Percentiles rank a stretch among this genome's conserved stretches.
Conservation (phyloP, 2,329 filamentous ascomycete species). For the Aspergillus luchuensis region DNA sequence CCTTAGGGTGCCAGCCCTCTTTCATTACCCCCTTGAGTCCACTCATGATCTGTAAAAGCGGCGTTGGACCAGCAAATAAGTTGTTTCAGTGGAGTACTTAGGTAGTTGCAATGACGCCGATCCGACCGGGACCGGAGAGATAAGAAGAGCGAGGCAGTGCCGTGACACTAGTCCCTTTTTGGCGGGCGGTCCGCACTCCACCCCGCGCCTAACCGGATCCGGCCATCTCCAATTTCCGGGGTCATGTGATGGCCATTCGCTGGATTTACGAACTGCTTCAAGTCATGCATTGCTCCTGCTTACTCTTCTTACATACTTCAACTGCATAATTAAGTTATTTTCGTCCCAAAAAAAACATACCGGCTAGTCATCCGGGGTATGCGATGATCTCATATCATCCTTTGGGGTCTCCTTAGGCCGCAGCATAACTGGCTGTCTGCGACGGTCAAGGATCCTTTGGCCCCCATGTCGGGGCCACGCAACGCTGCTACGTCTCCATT, state of each 20-base stretch:
- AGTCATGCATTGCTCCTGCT: background rate
- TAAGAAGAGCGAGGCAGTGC: slow-evolving; percentile 7
- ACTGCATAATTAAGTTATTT: background rate
- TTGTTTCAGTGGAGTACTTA: background rate
- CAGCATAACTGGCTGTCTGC: background rate
- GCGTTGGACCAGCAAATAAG: background rate
- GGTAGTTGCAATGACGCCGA: slow-evolving; percentile 7
- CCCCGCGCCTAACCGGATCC: slow-evolving; percentile 2
- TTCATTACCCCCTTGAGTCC: slow-evolving; percentile 52
- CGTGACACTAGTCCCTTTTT: background rate
- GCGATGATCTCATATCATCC: background rate
- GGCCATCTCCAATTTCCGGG: background rate
- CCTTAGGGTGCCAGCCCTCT: slow-evolving; percentile 58
- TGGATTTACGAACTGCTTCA: no score
- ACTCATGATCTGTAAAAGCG: slow-evolving; percentile 42
- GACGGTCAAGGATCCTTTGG: background rate
- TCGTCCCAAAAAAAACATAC: no score
- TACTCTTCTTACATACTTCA: background rate
- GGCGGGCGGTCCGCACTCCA: background rate
- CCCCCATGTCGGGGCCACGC: slow-evolving; percentile 9
- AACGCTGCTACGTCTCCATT: slow-evolving; percentile 4
- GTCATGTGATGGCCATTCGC: background rate
- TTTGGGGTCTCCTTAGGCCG: background rate
- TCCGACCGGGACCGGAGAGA: slow-evolving; percentile 6
- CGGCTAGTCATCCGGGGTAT: background rate